Evolutionary conservation across 2,329 filamentous ascomycete genomes (phyloP).

Genomic region (Calonectria montana): DNA sequence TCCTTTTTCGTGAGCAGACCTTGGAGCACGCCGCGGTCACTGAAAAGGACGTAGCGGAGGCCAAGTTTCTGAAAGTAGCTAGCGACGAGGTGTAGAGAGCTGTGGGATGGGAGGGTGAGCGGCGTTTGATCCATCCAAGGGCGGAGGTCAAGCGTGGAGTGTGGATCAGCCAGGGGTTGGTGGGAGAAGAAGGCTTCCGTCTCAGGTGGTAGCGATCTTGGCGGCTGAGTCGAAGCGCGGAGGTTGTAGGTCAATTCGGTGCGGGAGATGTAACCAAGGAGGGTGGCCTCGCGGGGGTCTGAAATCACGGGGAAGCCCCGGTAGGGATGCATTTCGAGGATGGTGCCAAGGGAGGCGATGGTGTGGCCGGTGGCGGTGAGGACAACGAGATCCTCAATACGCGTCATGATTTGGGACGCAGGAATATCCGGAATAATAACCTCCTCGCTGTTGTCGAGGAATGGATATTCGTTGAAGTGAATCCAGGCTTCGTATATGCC

Average conservation of each 20-base stretch:
- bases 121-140: conserved; percentile 99
- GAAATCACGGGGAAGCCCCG: conserved; percentile 93
- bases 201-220: conserved; percentile 72
- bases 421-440: conserved; percentile 85
- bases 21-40: conserved; percentile 82
- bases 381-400: conserved; percentile 88
- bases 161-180: conserved; percentile 82
- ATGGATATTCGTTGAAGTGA: conserved; percentile 93
- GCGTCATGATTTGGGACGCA: conserved; percentile 91
- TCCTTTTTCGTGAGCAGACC: conserved; percentile 97
- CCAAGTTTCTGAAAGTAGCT: conserved; percentile 96
- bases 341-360: conserved; percentile 76
- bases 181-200: conserved; percentile 88
- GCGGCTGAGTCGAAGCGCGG: conserved; percentile 63
- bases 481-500: conserved; percentile 99
- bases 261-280: conserved; percentile 94
- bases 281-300: conserved; percentile 78
- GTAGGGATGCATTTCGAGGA: conserved; percentile 81
- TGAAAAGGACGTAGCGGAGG: conserved; percentile 88
- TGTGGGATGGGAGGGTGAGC: conserved; percentile 83
- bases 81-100: conserved; percentile 84
- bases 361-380: conserved; percentile 91
- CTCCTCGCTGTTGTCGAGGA: conserved; percentile 90
- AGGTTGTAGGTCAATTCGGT: conserved; percentile 88
- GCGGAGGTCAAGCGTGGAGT: conserved; percentile 83